phyloP scores from a whole-genome alignment of 768 basidiomycete genomes.

The Russula lepida region DNA sequence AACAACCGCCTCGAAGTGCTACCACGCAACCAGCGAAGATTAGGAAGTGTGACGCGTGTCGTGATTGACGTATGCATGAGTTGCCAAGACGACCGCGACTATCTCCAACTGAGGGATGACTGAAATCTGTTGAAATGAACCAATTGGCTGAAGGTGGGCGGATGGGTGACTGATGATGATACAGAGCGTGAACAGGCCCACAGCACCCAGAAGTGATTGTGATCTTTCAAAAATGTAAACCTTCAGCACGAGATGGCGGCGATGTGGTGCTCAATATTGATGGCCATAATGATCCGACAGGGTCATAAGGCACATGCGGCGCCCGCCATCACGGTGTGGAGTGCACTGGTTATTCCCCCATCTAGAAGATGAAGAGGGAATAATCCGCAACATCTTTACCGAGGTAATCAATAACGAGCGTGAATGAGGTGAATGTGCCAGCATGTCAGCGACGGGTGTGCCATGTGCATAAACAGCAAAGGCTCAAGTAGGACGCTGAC shows the following conservation, averaged over 20 bases:
- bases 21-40: not conserved
- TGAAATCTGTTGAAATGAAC: not conserved
- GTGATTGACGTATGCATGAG: not conserved
- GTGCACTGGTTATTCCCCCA: not conserved
- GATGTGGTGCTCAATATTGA: not conserved
- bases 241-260: not conserved
- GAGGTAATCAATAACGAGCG: not conserved
- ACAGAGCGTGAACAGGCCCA: not conserved
- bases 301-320: not conserved
- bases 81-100: not conserved
- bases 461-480: not conserved
- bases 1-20: not conserved
- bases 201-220: not conserved
- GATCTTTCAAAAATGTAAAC: not conserved
- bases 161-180: not conserved
- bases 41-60: not conserved
- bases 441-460: not conserved
- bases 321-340: not conserved
- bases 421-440: not conserved
- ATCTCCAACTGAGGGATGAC: not conserved
- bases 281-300: not conserved
- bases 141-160: not conserved
- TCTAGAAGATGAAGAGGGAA: too few relatives aligned
- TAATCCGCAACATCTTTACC: too few relatives aligned
- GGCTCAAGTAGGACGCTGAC: not conserved